Percentiles rank a stretch among this genome's conserved stretches.
These are phyloP conservation scores for Ceratocystis papillata DNA, from an alignment of 2,329 filamentous ascomycete species.

Conservation along the genomic window DNA sequence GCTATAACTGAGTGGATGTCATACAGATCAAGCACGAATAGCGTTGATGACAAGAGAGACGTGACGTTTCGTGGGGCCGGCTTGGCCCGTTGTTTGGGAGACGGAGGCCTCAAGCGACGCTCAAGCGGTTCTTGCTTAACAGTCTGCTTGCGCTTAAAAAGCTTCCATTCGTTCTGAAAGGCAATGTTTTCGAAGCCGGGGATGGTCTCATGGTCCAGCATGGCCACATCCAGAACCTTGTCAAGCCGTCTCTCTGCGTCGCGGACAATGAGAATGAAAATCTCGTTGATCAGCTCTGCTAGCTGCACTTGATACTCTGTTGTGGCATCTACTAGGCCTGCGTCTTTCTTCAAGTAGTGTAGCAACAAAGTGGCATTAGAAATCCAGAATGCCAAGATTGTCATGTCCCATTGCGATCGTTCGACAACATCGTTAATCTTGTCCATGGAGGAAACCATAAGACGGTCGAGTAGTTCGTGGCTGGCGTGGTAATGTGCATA, in stretches of 20 bases:
- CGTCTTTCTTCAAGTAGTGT: slow-evolving; percentile 93
- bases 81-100: slow-evolving; percentile 84
- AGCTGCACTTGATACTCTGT: slow-evolving; percentile 85
- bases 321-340: slow-evolving; percentile 67
- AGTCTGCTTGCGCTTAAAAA: slow-evolving; percentile 85
- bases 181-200: slow-evolving; percentile 93
- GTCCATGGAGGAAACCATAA: slow-evolving; percentile 79
- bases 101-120: slow-evolving; percentile 83
- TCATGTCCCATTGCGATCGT: slow-evolving; percentile 97
- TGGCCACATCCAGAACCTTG: slow-evolving; percentile 83
- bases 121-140: slow-evolving; percentile 83
- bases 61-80: slow-evolving; percentile 90
- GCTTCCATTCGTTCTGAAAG: slow-evolving; percentile 97
- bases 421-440: slow-evolving; percentile 98
- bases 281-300: slow-evolving; percentile 91
- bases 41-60: slow-evolving; percentile 83
- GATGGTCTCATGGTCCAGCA: slow-evolving; percentile 97
- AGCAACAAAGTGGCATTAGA: slow-evolving; percentile 92
- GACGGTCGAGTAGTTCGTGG: slow-evolving; percentile 65
- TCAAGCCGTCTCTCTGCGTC: slow-evolving; percentile 93
- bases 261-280: slow-evolving; percentile 92
- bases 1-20: slow-evolving; percentile 96
- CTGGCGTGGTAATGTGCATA: slow-evolving; percentile 97
- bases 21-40: slow-evolving; percentile 97
- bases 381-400: slow-evolving; percentile 96